Evolutionary conservation across 371 early-diverging fungal genomes (phyloP).

Genomic region (Cokeromyces recurvatus): DNA sequence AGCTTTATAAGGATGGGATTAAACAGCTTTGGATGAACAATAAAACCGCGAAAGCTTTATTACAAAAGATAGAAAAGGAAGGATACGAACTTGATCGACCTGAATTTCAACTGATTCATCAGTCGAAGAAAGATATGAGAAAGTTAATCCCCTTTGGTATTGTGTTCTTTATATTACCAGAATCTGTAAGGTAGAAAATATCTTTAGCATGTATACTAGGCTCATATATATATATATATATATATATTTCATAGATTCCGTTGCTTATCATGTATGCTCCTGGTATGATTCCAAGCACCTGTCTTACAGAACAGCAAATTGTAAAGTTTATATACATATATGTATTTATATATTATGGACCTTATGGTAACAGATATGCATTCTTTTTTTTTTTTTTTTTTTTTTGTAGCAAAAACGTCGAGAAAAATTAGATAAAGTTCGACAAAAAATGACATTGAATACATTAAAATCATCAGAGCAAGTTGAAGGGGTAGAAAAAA

Average conservation of each 20-base stretch:
- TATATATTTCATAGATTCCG: conserved; percentile 39
- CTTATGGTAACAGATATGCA: no score
- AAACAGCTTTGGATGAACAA: conserved; percentile 57
- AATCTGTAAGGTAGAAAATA: conserved; percentile 37
- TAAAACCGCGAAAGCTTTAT: conserved; percentile 31
- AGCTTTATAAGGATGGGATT: conserved; percentile 57
- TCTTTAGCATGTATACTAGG: not conserved
- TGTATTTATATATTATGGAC: no score
- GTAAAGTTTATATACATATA: conserved; percentile 37
- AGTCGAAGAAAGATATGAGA: conserved; percentile 48
- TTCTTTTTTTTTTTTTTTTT: not conserved
- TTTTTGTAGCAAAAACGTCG: conserved; percentile 44
- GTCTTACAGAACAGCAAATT: conserved; percentile 52
- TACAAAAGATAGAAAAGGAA: conserved; percentile 28
- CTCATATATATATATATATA: not conserved
- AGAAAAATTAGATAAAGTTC: conserved; percentile 51
- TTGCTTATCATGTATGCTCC: conserved; percentile 57
- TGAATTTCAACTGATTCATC: conserved; percentile 49
- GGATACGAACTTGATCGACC: conserved; percentile 43
- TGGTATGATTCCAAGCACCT: conserved; percentile 59
- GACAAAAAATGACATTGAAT: conserved; percentile 49
- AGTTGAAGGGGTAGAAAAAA: conserved; percentile 33
- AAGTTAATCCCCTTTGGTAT: conserved; percentile 60
- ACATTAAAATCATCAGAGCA: conserved; percentile 31
- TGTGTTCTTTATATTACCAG: conserved; percentile 51